Base-by-base conservation (phyloP, 139 green algal species). In the Chlorella sp. region DNA sequence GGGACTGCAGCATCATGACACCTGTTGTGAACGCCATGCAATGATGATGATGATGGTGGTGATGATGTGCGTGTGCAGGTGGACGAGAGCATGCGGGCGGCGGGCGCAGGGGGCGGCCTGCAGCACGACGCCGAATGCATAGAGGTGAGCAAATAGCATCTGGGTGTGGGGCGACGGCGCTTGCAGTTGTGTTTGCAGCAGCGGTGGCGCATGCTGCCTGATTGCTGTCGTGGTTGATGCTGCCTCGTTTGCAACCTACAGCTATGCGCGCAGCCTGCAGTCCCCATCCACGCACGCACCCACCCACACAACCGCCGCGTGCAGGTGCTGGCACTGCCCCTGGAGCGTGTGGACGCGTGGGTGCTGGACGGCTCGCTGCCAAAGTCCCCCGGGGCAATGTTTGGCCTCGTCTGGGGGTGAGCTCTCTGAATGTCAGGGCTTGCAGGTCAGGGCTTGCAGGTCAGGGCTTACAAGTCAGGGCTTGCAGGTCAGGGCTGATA, bases 101-200 rank as follows among this genome's bases (percentile, higher is more conserved):
- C 22, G 24, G 24, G 31, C 26, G 55, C 55, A 29, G 69, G 68
- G 1, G 86, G 90, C 3, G 90, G 90, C 6, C 85, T 86, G 1
- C 33, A 51, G 49, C 74, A 82, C 22, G 75, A 91, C 36, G 91
- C 88, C 1, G 91, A 97, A 69, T 82, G 82, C 0, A 97, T 97
- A 34, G 91, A 97, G 77, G 88, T 97, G 69, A 49, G 63, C n/a
- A n/a, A n/a, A n/a, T n/a, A n/a, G n/a, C n/a, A n/a, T n/a, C n/a
- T n/a, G n/a, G n/a, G n/a, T n/a, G n/a, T n/a, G n/a, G n/a, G n/a
- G n/a, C n/a, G n/a, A n/a, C n/a, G n/a, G n/a, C n/a, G n/a, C n/a
- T n/a, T n/a, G n/a, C n/a, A n/a, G n/a, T n/a, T n/a, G n/a, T n/a
- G n/a, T n/a, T n/a, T n/a, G 42, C 17, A 17, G 42, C 42, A 17